Conservation (phyloP, 805 yeast genomes). For the Yarrowia sp. region DNA sequence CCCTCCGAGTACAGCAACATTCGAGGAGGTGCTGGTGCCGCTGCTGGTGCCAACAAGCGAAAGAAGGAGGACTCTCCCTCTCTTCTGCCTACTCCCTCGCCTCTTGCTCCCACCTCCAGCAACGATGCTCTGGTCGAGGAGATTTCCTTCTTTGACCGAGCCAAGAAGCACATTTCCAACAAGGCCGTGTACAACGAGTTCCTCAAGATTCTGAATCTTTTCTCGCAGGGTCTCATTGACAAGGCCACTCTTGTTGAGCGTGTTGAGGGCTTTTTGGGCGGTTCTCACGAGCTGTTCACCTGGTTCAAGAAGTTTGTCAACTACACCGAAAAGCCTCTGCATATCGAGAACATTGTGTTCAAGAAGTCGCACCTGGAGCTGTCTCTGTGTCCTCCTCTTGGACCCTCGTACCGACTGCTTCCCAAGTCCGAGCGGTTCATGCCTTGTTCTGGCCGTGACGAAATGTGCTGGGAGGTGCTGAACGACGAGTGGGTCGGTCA, state of each 20-base stretch:
- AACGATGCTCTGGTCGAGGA: slow-evolving; percentile 72
- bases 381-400: slow-evolving; percentile 87
- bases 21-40: slow-evolving; percentile 31
- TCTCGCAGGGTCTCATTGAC: slow-evolving; percentile 87
- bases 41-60: slow-evolving; percentile 17
- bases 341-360: slow-evolving; percentile 80
- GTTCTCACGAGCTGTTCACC: slow-evolving; percentile 69
- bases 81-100: slow-evolving; percentile 79
- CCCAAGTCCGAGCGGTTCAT: slow-evolving; percentile 92
- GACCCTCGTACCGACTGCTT: slow-evolving; percentile 88
- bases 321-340: slow-evolving; percentile 77
- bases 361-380: slow-evolving; percentile 90
- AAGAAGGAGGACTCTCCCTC: slow-evolving; percentile 48
- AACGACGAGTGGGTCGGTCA: slow-evolving; percentile 99
- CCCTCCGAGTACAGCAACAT: slow-evolving; percentile 28
- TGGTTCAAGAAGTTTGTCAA: slow-evolving; percentile 96
- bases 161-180: slow-evolving; percentile 81
- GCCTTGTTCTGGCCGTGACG: slow-evolving; percentile 99
- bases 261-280: slow-evolving; percentile 82
- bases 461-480: slow-evolving; percentile 97
- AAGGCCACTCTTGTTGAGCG: slow-evolving; percentile 76
- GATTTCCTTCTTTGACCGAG: slow-evolving; percentile 85
- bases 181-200: slow-evolving; percentile 91
- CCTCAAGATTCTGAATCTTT: slow-evolving; percentile 80
- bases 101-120: slow-evolving; percentile 55